These are phyloP conservation scores for Zygoascus flipseniorum DNA, from an alignment of 805 yeast genomes.

Conservation along the genomic window DNA sequence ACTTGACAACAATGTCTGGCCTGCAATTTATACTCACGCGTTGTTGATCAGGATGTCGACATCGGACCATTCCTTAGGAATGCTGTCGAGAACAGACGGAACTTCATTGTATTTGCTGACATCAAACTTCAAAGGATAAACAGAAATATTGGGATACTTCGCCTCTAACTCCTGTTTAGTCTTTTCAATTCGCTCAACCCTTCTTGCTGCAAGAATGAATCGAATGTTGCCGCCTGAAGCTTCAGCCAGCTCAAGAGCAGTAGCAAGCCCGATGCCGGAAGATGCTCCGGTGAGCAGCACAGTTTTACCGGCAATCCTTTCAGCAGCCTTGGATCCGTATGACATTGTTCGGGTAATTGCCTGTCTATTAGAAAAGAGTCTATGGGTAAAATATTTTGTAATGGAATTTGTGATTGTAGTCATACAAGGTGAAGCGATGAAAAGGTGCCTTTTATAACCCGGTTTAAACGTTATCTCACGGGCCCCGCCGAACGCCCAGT, in stretches of 20 bases:
- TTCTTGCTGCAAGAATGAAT: conserved; percentile 70
- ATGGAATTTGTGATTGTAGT: neutral
- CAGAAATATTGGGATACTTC: conserved; percentile 41
- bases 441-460: neutral
- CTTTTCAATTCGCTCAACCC: conserved; percentile 50
- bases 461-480: neutral
- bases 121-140: conserved; percentile 45
- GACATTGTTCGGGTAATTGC: conserved; percentile 19
- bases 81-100: conserved; percentile 40
- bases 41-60: conserved; percentile 58
- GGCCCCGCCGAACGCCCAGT: neutral
- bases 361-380: neutral
- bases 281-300: conserved; percentile 94
- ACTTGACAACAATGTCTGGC: neutral
- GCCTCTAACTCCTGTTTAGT: conserved; percentile 39
- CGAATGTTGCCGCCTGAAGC: conserved; percentile 65
- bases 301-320: conserved; percentile 70
- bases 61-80: conserved; percentile 48
- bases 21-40: conserved; percentile 31
- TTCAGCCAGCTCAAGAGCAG: conserved; percentile 78
- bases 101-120: conserved; percentile 46
- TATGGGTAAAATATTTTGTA: neutral
- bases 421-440: too few relatives aligned
- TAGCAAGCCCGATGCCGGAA: conserved; percentile 89
- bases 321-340: conserved; percentile 65